Percentiles rank a stretch among this genome's conserved stretches.
Conservation (phyloP, 176 grass and related monocot genomes). For the Cocos nucifera region DNA sequence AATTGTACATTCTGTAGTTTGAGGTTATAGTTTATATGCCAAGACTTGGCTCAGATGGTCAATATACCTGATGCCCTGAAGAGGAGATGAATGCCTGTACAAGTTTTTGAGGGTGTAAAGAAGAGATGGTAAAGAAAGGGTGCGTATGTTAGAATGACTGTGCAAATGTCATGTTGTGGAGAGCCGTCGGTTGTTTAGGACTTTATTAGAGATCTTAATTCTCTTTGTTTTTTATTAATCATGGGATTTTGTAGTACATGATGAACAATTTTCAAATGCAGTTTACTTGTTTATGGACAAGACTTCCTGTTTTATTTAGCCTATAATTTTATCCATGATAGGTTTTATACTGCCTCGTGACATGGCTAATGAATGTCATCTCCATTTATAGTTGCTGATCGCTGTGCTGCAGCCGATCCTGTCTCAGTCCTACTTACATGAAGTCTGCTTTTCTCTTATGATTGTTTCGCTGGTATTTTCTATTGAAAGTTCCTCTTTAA, state of each 20-base stretch:
- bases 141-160: constrained; percentile 39
- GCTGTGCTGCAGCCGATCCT: too few species aligned
- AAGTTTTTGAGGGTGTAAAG: constrained; percentile 46
- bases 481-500: too few species aligned
- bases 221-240: constrained; percentile 1
- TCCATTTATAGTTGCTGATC: too few species aligned
- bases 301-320: too few species aligned
- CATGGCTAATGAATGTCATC: too few species aligned
- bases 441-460: background rate
- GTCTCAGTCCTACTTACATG: background rate
- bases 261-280: constrained; percentile 5
- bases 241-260: background rate
- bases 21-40: constrained; percentile 38
- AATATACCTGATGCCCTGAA: constrained; percentile 50
- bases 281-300: background rate
- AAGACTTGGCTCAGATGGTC: constrained; percentile 43
- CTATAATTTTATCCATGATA: too few species aligned
- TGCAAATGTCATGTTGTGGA: constrained; percentile 58
- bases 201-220: background rate
- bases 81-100: constrained; percentile 32
- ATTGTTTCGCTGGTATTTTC: background rate
- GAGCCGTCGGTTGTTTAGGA: constrained; percentile 6
- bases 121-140: constrained; percentile 43
- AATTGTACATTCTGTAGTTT: constrained; percentile 88
- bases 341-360: too few species aligned